Conservation (phyloP, 192 early-diverging fungal genomes). For the Irineochytrium annulatum region DNA sequence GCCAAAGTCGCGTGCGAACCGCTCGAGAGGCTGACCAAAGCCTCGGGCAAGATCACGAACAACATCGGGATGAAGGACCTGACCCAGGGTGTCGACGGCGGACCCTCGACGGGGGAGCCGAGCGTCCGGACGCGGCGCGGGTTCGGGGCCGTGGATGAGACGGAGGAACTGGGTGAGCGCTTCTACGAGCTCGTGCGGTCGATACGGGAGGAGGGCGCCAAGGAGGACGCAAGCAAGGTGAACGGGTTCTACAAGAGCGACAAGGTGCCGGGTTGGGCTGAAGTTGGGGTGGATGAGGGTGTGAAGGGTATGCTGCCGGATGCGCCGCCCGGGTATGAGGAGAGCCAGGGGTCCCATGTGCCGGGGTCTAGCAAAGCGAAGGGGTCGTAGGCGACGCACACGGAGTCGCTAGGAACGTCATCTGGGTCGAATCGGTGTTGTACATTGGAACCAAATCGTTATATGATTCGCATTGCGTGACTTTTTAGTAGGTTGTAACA, state of each 20-base stretch:
- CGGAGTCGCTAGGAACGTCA: too few species aligned
- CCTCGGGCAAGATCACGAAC: slow-evolving; percentile 17
- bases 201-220: slow-evolving; percentile 16
- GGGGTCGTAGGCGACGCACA: too few species aligned
- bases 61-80: slow-evolving; percentile 34
- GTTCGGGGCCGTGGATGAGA: slow-evolving; percentile 25
- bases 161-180: slow-evolving; percentile 21
- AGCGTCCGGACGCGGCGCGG: background rate
- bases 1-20: slow-evolving; percentile 18
- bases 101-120: background rate
- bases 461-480: too few species aligned
- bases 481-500: too few species aligned
- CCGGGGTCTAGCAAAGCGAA: too few species aligned
- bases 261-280: slow-evolving; percentile 11
- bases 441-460: too few species aligned
- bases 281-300: background rate
- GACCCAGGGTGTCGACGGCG: slow-evolving; percentile 19
- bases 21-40: slow-evolving; percentile 11
- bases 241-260: slow-evolving; percentile 19
- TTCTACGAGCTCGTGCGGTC: slow-evolving; percentile 26
- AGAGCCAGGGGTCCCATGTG: too few species aligned
- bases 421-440: too few species aligned
- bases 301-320: slow-evolving; percentile 27
- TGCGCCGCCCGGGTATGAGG: slow-evolving; percentile 20
- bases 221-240: slow-evolving; percentile 14